These are phyloP conservation scores for Penicillium fimorum DNA, from an alignment of 495 filamentous ascomycete species.

Conservation along the genomic window DNA sequence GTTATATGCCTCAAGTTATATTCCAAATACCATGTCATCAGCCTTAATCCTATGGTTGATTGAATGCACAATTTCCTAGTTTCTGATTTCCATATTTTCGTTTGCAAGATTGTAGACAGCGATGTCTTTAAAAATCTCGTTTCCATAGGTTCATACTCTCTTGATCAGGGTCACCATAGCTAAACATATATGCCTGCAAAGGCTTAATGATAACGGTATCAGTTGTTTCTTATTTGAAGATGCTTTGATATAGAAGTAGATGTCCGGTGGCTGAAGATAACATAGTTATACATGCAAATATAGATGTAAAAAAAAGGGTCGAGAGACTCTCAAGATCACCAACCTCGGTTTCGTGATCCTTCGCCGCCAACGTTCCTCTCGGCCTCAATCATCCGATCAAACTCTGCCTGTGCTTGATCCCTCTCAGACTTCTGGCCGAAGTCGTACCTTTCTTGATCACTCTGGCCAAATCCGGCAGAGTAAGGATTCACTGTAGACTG, in stretches of 20 bases:
- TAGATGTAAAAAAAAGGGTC: no score
- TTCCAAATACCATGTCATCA: slow-evolving; percentile 9
- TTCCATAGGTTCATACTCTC: neutral
- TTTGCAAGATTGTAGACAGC: slow-evolving; percentile 3
- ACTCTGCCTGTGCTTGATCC: slow-evolving; percentile 40
- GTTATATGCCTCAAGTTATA: slow-evolving; percentile 10
- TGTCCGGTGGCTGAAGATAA: neutral
- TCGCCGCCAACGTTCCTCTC: slow-evolving; percentile 33
- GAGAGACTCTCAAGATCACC: slow-evolving; percentile 20
- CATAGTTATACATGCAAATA: slow-evolving; percentile 2
- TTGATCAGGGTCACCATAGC: neutral
- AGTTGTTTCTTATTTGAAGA: neutral
- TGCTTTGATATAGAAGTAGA: neutral
- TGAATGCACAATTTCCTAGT: slow-evolving; percentile 5
- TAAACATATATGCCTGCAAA: slow-evolving; percentile 12
- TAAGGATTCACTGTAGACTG: slow-evolving; percentile 6
- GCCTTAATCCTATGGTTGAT: neutral
- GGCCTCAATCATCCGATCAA: slow-evolving; percentile 42
- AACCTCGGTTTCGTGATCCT: slow-evolving; percentile 18
- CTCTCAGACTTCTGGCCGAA: slow-evolving; percentile 24
- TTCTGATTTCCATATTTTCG: neutral
- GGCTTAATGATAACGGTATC: slow-evolving; percentile 12
- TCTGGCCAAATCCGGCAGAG: neutral
- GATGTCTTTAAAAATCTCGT: neutral
- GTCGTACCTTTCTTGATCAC: slow-evolving; percentile 16